Conservation (phyloP, 1,139 yeast genomes). For the Eremothecium gossypii region DNA sequence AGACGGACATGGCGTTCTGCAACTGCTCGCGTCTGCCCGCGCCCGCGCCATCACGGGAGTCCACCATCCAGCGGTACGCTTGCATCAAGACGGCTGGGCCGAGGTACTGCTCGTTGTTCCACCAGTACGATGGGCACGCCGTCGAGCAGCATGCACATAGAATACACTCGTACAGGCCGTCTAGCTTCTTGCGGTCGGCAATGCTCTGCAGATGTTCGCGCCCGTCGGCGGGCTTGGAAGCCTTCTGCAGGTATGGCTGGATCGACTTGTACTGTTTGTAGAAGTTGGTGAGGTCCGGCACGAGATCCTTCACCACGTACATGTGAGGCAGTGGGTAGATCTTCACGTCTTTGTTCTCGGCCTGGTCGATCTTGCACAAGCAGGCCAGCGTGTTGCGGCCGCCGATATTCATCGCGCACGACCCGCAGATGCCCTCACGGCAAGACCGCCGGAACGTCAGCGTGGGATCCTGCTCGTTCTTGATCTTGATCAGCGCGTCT, state of each 20-base stretch:
- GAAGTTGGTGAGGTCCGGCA: constrained; percentile 94
- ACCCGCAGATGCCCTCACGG: constrained; percentile 99
- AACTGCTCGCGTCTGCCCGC: constrained; percentile 75
- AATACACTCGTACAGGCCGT: constrained; percentile 95
- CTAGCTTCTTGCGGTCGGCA: constrained; percentile 92
- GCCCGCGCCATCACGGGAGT: constrained; percentile 91
- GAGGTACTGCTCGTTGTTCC: constrained; percentile 98
- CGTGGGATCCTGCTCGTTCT: constrained; percentile 93
- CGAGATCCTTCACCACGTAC: constrained; percentile 95
- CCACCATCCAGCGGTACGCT: constrained; percentile 98
- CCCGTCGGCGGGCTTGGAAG: constrained; percentile 74
- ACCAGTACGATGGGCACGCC: constrained; percentile 99
- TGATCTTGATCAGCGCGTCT: constrained; percentile 89
- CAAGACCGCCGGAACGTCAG: constrained; percentile 96
- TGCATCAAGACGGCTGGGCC: constrained; percentile 99
- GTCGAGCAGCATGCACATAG: constrained; percentile 99
- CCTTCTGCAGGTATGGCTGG: constrained; percentile 92
- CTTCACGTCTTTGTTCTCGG: constrained; percentile 64
- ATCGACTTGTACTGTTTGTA: constrained; percentile 98
- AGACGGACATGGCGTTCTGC: constrained; percentile 93
- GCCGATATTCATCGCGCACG: constrained; percentile 99
- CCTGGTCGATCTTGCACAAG: constrained; percentile 84
- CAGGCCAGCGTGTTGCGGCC: constrained; percentile 97
- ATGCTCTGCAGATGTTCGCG: constrained; percentile 86
- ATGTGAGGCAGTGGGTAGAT: constrained; percentile 97